Base-by-base conservation (phyloP, 352 stramenopile genomes). In the Phytopythium ostracodes region DNA sequence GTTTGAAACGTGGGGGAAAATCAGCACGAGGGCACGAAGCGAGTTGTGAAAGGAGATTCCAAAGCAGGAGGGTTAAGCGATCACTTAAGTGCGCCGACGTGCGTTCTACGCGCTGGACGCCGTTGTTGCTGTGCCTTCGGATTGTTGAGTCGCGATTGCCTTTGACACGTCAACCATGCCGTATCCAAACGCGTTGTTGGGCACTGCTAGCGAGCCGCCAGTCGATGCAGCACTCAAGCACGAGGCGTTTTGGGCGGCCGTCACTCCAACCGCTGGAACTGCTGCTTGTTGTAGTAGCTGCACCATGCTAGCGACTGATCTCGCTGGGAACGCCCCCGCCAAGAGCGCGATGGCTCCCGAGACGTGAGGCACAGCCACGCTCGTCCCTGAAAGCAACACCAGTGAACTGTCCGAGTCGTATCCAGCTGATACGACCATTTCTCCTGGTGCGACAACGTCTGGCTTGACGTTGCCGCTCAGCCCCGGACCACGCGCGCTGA, bases 151-250 rank as follows among this genome's bases (percentile, higher is more conserved):
- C 20, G 42, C 18, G 50, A 75, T 70, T 14, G 71, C 65, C 22
- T 67, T 73, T 20, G 70, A 50, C 17, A 83, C 65, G 56, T 88
- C 81, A 0, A 84, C 51, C 25, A 76, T 71, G 6, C 79, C 79
- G 53, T 85, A 73, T 22, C 79, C 79, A 25, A 81, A 85, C 3
- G 71, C 68, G 22, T 88, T 88, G 72, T 87, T 88, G 10, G 79
- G 79, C 52, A 82, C 50, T 27, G 49, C 51, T 8, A 64, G 17
- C 4, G 58, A 51, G 3, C 57, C 59, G 17, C 56, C 63, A 1
- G 38, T 64, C 6, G 49, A 50, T 29, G 62, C 38, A 49, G 71
- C 42, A 15, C 38, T 60, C 14, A 50, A 33, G 24, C 59, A 66
- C 24, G 64, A 50, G 12, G 53, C n/a, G 27, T n/a, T 63, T n/a